Conservation (phyloP, 192 early-diverging fungal genomes). For the Coemansia erecta region DNA sequence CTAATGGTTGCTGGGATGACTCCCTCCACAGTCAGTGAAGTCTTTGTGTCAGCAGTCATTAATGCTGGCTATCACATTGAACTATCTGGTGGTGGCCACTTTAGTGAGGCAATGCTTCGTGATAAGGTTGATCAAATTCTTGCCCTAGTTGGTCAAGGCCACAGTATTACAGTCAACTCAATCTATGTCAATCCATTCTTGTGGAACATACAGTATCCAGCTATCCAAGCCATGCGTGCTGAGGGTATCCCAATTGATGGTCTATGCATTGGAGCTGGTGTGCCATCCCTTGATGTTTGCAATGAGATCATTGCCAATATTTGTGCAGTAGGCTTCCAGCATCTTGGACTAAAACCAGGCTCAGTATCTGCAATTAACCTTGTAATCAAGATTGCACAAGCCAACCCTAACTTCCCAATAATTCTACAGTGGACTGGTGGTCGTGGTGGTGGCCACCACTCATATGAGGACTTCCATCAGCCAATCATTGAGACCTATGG, state of each 20-base stretch:
- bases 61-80: slow-evolving; percentile 90
- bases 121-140: slow-evolving; percentile 79
- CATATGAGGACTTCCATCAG: slow-evolving; percentile 92
- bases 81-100: slow-evolving; percentile 80
- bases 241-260: slow-evolving; percentile 90
- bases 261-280: slow-evolving; percentile 82
- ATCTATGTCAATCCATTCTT: slow-evolving; percentile 86
- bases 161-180: slow-evolving; percentile 84
- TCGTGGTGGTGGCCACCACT: slow-evolving; percentile 94
- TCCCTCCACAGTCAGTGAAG: slow-evolving; percentile 73
- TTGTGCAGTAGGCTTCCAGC: slow-evolving; percentile 70
- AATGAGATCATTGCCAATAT: slow-evolving; percentile 74
- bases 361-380: slow-evolving; percentile 73
- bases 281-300: slow-evolving; percentile 79
- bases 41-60: slow-evolving; percentile 79
- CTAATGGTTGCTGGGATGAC: slow-evolving; percentile 94
- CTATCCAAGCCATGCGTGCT: slow-evolving; percentile 74
- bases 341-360: slow-evolving; percentile 87
- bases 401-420: slow-evolving; percentile 78
- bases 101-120: slow-evolving; percentile 77
- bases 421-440: slow-evolving; percentile 97
- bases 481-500: slow-evolving; percentile 76
- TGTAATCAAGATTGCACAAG: slow-evolving; percentile 78
- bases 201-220: slow-evolving; percentile 86
- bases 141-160: slow-evolving; percentile 71